Percentiles rank a stretch among this genome's conserved stretches.
These are phyloP conservation scores for Claviceps maximensis DNA, from an alignment of 2,329 filamentous ascomycete genomes.

Conservation along the genomic window DNA sequence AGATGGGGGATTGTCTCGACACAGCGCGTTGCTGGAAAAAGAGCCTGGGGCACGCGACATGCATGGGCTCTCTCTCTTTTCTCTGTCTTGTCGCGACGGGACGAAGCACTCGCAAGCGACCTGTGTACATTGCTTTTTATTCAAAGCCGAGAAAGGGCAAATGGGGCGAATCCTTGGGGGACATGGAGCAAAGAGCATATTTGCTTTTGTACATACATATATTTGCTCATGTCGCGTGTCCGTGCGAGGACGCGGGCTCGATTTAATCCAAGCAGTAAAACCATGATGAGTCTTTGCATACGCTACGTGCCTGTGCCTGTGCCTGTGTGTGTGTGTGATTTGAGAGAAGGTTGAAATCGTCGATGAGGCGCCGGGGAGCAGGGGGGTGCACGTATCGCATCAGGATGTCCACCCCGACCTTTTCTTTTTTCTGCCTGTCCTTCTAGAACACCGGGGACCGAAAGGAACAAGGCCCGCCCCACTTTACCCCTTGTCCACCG, in stretches of 20 bases:
- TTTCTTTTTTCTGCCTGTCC: too few species aligned
- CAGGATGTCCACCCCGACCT: too few species aligned
- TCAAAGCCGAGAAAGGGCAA: background rate
- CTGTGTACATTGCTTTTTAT: conserved; percentile 19
- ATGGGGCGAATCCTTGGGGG: background rate
- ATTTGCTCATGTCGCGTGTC: background rate
- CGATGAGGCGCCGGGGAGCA: too few species aligned
- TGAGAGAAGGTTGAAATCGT: too few species aligned
- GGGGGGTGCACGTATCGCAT: too few species aligned
- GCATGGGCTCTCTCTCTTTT: background rate
- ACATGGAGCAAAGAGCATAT: background rate
- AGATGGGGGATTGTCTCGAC: background rate
- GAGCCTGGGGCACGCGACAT: background rate
- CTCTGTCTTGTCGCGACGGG: conserved; percentile 3
- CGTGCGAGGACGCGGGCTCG: background rate
- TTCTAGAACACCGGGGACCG: too few species aligned
- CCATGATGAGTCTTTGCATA: background rate
- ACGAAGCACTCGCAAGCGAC: conserved; percentile 13
- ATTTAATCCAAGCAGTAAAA: background rate
- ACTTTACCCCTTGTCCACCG: too few species aligned
- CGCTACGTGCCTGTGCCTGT: too few species aligned
- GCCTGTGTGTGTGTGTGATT: too few species aligned
- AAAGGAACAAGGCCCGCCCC: too few species aligned
- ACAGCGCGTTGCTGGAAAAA: background rate
- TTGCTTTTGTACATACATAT: background rate